These are phyloP conservation scores for Sclerotinia minor DNA, from an alignment of 2,329 filamentous ascomycete genomes.

Conservation along the genomic window DNA sequence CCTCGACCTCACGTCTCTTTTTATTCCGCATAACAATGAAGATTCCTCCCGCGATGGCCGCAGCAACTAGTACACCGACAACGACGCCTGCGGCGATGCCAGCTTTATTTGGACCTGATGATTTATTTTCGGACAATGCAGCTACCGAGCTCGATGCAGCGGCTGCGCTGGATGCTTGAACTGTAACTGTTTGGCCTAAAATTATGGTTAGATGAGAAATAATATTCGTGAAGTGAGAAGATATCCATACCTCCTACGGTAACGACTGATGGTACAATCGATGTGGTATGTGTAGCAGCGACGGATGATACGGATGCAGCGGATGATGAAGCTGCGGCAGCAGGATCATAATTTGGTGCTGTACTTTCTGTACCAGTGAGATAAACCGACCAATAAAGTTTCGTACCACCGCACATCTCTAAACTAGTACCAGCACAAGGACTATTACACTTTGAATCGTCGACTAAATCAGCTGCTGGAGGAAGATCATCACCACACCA, in stretches of 20 bases:
- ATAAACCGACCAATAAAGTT: slow-evolving; percentile 35
- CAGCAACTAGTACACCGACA: slow-evolving; percentile 72
- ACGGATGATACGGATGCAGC: slow-evolving; percentile 24
- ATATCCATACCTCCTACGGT: slow-evolving; percentile 32
- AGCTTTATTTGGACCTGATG: slow-evolving; percentile 51
- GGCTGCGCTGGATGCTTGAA: slow-evolving; percentile 34
- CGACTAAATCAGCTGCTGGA: slow-evolving; percentile 29
- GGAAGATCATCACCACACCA: slow-evolving; percentile 40
- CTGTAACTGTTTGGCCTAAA: slow-evolving; percentile 37
- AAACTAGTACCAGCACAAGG: slow-evolving; percentile 38
- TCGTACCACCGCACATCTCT: slow-evolving; percentile 39
- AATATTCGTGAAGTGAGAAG: not conserved
- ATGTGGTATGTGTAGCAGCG: slow-evolving; percentile 29
- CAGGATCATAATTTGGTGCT: slow-evolving; percentile 27
- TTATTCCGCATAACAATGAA: slow-evolving; percentile 76
- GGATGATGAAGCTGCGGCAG: slow-evolving; percentile 25
- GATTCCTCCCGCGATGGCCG: slow-evolving; percentile 63
- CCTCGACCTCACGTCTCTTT: slow-evolving; percentile 75
- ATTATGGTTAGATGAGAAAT: not conserved
- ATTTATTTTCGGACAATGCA: slow-evolving; percentile 2
- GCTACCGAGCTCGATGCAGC: slow-evolving; percentile 23
- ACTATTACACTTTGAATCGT: slow-evolving; percentile 32
- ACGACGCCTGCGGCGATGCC: slow-evolving; percentile 88
- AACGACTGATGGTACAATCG: slow-evolving; percentile 35
- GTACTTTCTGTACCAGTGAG: slow-evolving; percentile 32